Evolutionary conservation across 345 rosid genomes (phyloP).

Genomic region (Adansonia digitata): DNA sequence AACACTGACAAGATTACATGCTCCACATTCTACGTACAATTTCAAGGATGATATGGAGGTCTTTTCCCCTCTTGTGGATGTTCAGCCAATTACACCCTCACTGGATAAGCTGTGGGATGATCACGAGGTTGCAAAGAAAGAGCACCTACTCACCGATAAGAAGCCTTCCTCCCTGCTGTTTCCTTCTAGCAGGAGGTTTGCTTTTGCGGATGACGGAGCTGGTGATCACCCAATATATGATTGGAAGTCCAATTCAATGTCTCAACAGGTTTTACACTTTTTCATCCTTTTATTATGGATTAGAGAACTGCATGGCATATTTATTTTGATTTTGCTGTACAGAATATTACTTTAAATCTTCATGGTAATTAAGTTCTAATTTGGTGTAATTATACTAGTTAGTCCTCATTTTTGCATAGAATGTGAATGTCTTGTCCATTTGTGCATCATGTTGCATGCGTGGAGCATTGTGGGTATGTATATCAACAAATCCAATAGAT

Average conservation of each 20-base stretch:
- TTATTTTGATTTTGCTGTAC: background rate
- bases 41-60: slow-evolving; percentile 92
- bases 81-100: slow-evolving; percentile 74
- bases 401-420: background rate
- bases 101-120: slow-evolving; percentile 74
- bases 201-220: slow-evolving; percentile 55
- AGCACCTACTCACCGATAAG: slow-evolving; percentile 46
- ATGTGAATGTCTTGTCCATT: background rate
- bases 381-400: background rate
- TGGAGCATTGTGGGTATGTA: background rate
- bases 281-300: slow-evolving; percentile 9
- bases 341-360: background rate
- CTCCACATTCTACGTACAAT: slow-evolving; percentile 60
- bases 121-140: slow-evolving; percentile 52
- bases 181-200: slow-evolving; percentile 69
- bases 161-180: slow-evolving; percentile 58
- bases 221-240: slow-evolving; percentile 64
- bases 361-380: background rate
- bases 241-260: slow-evolving; percentile 71
- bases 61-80: slow-evolving; percentile 85
- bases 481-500: background rate
- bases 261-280: slow-evolving; percentile 54
- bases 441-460: background rate
- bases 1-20: slow-evolving; percentile 61
- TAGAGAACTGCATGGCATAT: background rate